Conservation (phyloP, 306 rosid genomes). For the Lupinus albus region DNA sequence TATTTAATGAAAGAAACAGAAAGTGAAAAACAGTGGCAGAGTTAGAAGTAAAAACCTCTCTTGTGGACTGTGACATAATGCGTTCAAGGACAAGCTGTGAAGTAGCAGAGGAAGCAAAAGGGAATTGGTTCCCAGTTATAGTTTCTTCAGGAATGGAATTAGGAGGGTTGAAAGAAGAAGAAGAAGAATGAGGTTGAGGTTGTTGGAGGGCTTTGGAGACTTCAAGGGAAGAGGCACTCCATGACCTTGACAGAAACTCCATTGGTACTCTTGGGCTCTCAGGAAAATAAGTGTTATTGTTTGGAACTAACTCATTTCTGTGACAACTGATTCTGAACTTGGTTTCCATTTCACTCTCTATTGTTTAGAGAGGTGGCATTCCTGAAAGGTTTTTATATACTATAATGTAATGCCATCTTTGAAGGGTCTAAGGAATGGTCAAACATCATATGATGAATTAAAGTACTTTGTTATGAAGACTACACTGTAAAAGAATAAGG, state of each 20-base stretch:
- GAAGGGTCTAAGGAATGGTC: constrained; percentile 48
- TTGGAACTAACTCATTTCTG: constrained; percentile 47
- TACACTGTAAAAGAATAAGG: not conserved
- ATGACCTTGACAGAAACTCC: constrained; percentile 97
- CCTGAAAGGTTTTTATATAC: not conserved
- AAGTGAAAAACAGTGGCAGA: not conserved
- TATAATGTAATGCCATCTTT: not conserved
- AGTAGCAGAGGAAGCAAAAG: constrained; percentile 78
- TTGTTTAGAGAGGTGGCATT: constrained; percentile 18
- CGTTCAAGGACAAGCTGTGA: constrained; percentile 93
- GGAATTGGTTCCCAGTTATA: constrained; percentile 58
- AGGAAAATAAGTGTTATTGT: constrained; percentile 58
- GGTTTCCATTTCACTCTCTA: constrained; percentile 55
- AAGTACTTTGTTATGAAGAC: constrained; percentile 41
- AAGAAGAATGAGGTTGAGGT: constrained; percentile 34
- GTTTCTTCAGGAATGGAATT: constrained; percentile 67
- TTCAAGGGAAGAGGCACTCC: constrained; percentile 92
- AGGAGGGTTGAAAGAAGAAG: constrained; percentile 55
- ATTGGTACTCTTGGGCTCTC: constrained; percentile 92
- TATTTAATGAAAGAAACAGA: not conserved
- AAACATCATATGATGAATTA: constrained; percentile 47
- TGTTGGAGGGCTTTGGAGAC: constrained; percentile 70
- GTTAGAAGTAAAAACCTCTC: constrained; percentile 58
- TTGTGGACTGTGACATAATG: constrained; percentile 91
- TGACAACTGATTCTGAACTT: constrained; percentile 45